Conservation (phyloP, 78 protist genomes). For the Dictyostelium firmibasis region DNA sequence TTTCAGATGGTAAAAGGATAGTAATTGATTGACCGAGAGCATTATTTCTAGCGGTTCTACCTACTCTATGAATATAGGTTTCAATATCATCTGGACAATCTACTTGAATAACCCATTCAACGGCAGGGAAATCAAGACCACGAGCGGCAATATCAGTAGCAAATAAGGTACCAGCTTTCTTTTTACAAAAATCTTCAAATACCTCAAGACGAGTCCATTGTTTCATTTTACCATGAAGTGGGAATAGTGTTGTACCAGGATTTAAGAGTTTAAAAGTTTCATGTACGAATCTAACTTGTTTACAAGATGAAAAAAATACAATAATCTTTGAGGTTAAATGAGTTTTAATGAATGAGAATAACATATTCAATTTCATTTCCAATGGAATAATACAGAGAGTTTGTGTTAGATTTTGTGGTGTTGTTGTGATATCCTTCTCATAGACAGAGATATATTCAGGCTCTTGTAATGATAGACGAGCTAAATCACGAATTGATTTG, state of each 20-base stretch:
- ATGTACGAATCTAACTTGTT: constrained; percentile 94
- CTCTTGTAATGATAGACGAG: constrained; percentile 82
- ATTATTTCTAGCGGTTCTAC: constrained; percentile 96
- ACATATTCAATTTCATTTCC: constrained; percentile 89
- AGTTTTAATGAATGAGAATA: constrained; percentile 90
- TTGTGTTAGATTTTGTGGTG: constrained; percentile 87
- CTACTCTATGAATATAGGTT: constrained; percentile 98
- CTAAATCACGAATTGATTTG: constrained; percentile 84
- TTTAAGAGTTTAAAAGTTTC: constrained; percentile 84
- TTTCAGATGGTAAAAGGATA: constrained; percentile 60
- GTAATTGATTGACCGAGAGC: constrained; percentile 55
- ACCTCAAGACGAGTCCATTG: constrained; percentile 87
- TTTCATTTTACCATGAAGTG: constrained; percentile 95
- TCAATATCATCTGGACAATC: constrained; percentile 97
- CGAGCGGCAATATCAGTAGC: constrained; percentile 99
- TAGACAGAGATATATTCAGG: constrained; percentile 94
- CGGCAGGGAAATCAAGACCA: constrained; percentile 98
- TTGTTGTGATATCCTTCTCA: neutral
- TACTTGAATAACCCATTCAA: constrained; percentile 97
- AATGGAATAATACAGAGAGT: constrained; percentile 45
- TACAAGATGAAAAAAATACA: constrained; percentile 95
- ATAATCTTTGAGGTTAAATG: constrained; percentile 91
- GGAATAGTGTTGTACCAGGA: constrained; percentile 89
- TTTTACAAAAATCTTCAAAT: constrained; percentile 30
- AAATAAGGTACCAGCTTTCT: constrained; percentile 90